These are phyloP conservation scores for Podila epigama DNA, from an alignment of 192 early-diverging fungal species.

Conservation along the genomic window DNA sequence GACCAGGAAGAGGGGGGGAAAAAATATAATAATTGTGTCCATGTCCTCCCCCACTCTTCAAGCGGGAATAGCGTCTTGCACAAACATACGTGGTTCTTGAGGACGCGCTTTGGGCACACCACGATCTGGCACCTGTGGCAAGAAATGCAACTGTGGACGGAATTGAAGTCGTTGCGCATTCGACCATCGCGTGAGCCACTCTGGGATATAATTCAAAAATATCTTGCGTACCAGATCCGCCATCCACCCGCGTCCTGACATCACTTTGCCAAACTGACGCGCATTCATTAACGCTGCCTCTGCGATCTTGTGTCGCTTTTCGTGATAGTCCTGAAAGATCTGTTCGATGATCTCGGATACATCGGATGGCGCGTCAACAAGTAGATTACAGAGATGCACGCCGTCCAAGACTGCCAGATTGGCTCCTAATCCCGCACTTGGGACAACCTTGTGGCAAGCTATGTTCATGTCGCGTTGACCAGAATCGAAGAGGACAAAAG, in stretches of 20 bases:
- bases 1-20: too few species aligned
- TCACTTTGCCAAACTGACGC: constrained; percentile 21
- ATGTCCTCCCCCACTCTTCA: neutral
- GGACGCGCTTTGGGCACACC: constrained; percentile 30
- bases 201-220: constrained; percentile 44
- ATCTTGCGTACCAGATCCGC: constrained; percentile 34
- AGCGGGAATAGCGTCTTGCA: neutral
- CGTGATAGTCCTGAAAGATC: constrained; percentile 13
- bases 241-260: constrained; percentile 13
- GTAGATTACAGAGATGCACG: constrained; percentile 21
- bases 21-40: too few species aligned
- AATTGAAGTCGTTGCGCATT: constrained; percentile 28
- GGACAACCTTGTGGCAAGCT: constrained; percentile 33
- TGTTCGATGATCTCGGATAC: neutral
- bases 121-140: constrained; percentile 34
- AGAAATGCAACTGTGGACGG: constrained; percentile 40
- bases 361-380: constrained; percentile 4
- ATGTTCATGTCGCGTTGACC: neutral
- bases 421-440: constrained; percentile 21
- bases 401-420: constrained; percentile 22
- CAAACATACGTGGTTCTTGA: constrained; percentile 30
- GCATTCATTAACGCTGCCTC: constrained; percentile 10
- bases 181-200: constrained; percentile 27
- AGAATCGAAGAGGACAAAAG: too few species aligned
- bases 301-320: constrained; percentile 13